Evolutionary conservation across 345 rosid species (phyloP).

Genomic region (Mallotus nudiflorus): DNA sequence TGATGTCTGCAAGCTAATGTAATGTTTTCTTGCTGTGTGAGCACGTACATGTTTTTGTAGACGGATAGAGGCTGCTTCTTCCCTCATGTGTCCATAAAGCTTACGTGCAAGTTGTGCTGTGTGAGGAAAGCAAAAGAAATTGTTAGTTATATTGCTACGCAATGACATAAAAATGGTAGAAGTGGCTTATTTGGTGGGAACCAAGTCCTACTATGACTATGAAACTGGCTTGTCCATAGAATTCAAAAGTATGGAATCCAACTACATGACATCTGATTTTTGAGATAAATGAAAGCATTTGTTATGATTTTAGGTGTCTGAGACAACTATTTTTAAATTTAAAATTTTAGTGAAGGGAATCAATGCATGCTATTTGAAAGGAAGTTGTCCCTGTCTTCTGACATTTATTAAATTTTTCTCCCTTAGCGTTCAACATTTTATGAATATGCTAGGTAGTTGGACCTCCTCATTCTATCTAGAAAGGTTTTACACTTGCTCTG

Average conservation of each 20-base stretch:
- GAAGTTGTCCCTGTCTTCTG: no score
- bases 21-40: constrained; percentile 42
- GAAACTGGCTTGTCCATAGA: background rate
- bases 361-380: no score
- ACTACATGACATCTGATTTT: background rate
- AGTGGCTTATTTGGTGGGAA: background rate
- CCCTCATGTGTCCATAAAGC: constrained; percentile 49
- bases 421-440: no score
- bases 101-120: constrained; percentile 61
- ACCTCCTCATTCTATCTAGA: background rate
- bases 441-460: no score
- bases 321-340: no score
- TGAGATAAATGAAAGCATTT: no score
- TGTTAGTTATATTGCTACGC: background rate
- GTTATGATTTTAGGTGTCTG: no score
- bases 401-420: no score
- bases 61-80: constrained; percentile 52
- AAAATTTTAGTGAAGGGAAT: no score
- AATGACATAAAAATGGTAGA: background rate
- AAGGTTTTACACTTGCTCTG: no score
- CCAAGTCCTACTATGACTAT: background rate
- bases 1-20: constrained; percentile 42
- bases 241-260: background rate
- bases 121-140: constrained; percentile 12
- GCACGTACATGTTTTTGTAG: constrained; percentile 51